Conservation (phyloP, 1,139 yeast species). For the Taphrina flavorubra region DNA sequence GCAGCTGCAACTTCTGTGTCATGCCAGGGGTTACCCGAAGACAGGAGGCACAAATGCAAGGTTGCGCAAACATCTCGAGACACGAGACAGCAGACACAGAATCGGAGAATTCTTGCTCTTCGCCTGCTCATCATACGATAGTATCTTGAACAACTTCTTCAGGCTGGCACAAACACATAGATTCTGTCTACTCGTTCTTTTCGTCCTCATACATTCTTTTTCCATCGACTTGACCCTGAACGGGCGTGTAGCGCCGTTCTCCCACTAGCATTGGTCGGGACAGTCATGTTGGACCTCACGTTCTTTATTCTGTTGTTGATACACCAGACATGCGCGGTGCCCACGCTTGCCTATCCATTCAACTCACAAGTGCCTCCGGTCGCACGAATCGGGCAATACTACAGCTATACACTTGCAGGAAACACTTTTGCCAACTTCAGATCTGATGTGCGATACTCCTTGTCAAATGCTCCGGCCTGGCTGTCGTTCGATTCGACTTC, state of each 20-base stretch:
- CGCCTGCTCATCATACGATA: neutral
- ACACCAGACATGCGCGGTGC: constrained; percentile 46
- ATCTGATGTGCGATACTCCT: constrained; percentile 61
- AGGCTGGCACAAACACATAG: neutral
- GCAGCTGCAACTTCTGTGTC: too few species aligned
- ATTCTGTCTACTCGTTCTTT: neutral
- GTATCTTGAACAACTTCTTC: neutral
- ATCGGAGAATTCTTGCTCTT: constrained; percentile 11
- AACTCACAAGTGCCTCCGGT: constrained; percentile 84
- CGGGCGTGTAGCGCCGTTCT: constrained; percentile 2
- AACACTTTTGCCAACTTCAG: constrained; percentile 62
- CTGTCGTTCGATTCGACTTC: constrained; percentile 67
- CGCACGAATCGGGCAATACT: constrained; percentile 70
- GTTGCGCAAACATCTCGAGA: constrained; percentile 11
- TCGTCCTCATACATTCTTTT: neutral
- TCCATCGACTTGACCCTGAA: neutral
- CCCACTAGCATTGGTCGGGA: neutral
- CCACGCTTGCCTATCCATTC: constrained; percentile 78
- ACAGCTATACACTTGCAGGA: constrained; percentile 70
- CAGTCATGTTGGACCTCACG: constrained; percentile 12
- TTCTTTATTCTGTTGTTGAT: neutral
- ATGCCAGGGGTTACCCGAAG: constrained; percentile 29
- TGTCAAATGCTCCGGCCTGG: constrained; percentile 74
- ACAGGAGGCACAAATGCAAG: constrained; percentile 29
- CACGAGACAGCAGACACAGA: neutral